A percentile compares a stretch with the other conserved stretches of the same genome.
Evolutionary conservation across 495 filamentous ascomycete genomes (phyloP).

Genomic region (Aspergillus baeticus): DNA sequence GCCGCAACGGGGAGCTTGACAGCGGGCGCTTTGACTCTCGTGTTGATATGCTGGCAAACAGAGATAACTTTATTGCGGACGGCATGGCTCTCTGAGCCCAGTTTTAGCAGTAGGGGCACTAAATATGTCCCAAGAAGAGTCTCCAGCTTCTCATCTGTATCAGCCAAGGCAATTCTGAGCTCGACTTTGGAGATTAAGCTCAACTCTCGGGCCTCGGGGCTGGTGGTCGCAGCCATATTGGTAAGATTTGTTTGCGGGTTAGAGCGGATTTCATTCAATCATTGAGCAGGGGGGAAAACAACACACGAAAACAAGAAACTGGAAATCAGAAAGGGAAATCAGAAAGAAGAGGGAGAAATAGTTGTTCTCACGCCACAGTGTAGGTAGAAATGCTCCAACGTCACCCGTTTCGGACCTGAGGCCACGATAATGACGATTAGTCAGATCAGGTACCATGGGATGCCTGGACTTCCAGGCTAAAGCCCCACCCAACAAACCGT

Average conservation of each 20-base stretch:
- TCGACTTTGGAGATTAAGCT: conserved; percentile 87
- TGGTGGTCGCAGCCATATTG: conserved; percentile 39
- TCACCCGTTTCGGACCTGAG: conserved; percentile 15
- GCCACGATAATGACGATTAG: conserved; percentile 14
- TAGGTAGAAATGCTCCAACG: conserved; percentile 15
- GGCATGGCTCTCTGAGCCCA: conserved; percentile 71
- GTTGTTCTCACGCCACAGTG: neutral
- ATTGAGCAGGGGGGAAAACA: neutral
- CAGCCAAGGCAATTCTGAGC: conserved; percentile 80
- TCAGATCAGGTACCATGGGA: conserved; percentile 9
- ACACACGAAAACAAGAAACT: neutral
- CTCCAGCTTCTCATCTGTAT: conserved; percentile 79
- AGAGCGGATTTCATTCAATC: neutral
- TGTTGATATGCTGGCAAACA: conserved; percentile 80
- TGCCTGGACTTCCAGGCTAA: neutral
- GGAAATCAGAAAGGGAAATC: neutral
- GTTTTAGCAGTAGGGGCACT: conserved; percentile 79
- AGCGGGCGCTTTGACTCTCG: conserved; percentile 63
- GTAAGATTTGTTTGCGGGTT: neutral
- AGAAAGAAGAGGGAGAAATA: neutral
- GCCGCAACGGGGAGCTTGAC: conserved; percentile 81
- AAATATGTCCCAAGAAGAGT: conserved; percentile 74
- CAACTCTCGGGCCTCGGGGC: conserved; percentile 73
- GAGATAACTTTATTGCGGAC: conserved; percentile 79
- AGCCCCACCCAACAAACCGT: neutral